Evolutionary conservation across 768 basidiomycete species (phyloP).

Genomic region (Rhizopogon vesiculosus): DNA sequence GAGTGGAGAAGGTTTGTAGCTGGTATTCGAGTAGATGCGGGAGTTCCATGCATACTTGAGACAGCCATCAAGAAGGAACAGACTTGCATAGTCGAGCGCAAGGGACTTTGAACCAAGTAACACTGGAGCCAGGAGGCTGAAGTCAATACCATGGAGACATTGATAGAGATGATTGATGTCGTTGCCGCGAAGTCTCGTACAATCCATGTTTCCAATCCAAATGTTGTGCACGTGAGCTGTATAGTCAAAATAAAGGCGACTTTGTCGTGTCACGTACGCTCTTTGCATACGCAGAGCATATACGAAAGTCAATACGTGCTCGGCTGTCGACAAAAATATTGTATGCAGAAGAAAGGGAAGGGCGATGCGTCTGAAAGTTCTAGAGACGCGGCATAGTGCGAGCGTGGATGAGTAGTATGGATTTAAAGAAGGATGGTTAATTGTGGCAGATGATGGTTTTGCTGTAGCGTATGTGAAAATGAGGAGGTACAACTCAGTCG

Average conservation of each 20-base stretch:
- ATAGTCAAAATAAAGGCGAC: conserved; percentile 29
- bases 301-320: conserved; percentile 21
- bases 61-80: conserved; percentile 31
- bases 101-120: conserved; percentile 11
- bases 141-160: conserved; percentile 17
- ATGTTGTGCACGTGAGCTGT: conserved; percentile 25
- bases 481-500: conserved; percentile 31
- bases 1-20: conserved; percentile 19
- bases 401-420: conserved; percentile 21
- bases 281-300: conserved; percentile 25
- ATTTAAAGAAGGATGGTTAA: background rate
- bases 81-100: conserved; percentile 25
- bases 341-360: conserved; percentile 37
- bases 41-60: conserved; percentile 11
- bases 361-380: conserved; percentile 22
- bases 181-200: no score
- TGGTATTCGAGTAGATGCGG: background rate
- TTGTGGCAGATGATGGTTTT: background rate
- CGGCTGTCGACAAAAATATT: conserved; percentile 22
- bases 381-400: conserved; percentile 30
- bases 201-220: conserved; percentile 22
- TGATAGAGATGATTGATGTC: background rate
- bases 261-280: conserved; percentile 3
- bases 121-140: conserved; percentile 4
- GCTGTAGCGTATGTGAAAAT: conserved; percentile 25